Evolutionary conservation across 768 basidiomycete genomes (phyloP).

Genomic region (Boletus rex-veris): DNA sequence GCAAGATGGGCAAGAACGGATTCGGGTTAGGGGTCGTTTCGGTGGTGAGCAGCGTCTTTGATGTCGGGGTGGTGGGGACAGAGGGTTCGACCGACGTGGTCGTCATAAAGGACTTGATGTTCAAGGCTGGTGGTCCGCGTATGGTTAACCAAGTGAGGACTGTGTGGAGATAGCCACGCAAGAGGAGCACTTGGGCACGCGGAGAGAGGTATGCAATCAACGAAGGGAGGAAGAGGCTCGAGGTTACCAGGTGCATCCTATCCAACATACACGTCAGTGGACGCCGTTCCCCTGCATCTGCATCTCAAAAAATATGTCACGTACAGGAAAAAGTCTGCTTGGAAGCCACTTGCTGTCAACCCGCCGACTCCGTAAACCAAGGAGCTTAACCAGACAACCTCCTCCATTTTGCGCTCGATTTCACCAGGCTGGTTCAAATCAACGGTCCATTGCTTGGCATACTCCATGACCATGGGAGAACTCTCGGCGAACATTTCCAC

Average conservation of each 20-base stretch:
- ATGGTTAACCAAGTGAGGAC: slow-evolving; percentile 29
- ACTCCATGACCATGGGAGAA: background rate
- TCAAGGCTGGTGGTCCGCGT: slow-evolving; percentile 28
- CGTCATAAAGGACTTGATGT: slow-evolving; percentile 32
- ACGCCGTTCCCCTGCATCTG: no score
- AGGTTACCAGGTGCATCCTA: slow-evolving; percentile 31
- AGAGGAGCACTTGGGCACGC: slow-evolving; percentile 21
- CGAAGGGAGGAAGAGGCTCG: slow-evolving; percentile 29
- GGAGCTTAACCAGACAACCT: slow-evolving; percentile 53
- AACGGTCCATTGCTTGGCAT: slow-evolving; percentile 42
- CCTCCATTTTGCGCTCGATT: slow-evolving; percentile 56
- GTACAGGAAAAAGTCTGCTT: slow-evolving; percentile 49
- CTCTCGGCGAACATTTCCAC: background rate
- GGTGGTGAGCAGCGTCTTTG: slow-evolving; percentile 3
- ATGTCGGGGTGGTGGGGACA: background rate
- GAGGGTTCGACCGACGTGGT: slow-evolving; percentile 21
- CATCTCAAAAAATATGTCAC: background rate
- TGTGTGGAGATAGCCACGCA: slow-evolving; percentile 28
- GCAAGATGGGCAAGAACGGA: slow-evolving; percentile 39
- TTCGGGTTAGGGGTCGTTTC: slow-evolving; percentile 30
- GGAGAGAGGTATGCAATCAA: slow-evolving; percentile 15
- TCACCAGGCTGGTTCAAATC: slow-evolving; percentile 34
- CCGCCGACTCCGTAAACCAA: slow-evolving; percentile 58
- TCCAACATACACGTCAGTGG: background rate
- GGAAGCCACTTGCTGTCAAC: slow-evolving; percentile 47